phyloP scores from a whole-genome alignment of 257 asterid species.

The Scutellaria minor region DNA sequence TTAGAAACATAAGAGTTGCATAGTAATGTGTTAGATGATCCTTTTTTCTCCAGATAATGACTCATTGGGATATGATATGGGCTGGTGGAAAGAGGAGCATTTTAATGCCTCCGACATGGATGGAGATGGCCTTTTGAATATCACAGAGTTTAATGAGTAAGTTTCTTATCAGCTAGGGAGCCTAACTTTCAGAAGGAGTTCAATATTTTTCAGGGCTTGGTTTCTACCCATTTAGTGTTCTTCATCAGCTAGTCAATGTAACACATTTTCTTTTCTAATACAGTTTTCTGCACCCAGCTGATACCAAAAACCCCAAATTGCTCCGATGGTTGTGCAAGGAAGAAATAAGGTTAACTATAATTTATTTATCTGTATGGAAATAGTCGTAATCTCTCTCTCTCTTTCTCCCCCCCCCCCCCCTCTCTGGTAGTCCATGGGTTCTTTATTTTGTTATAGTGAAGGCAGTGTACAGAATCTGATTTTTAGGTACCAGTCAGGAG shows the following conservation, averaged over 20 bases:
- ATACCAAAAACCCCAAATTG: conserved; percentile 73
- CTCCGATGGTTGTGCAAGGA: conserved; percentile 88
- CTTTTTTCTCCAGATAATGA: conserved; percentile 50
- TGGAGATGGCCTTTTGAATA: conserved; percentile 79
- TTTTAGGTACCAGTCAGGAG: neutral
- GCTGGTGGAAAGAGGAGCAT: conserved; percentile 99
- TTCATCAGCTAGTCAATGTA: conserved; percentile 16
- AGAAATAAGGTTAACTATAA: conserved; percentile 71
- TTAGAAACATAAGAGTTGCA: conserved; percentile 10
- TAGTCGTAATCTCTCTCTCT: conserved; percentile 17
- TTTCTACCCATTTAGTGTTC: conserved; percentile 18
- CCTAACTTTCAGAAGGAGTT: conserved; percentile 23
- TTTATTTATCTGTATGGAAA: conserved; percentile 29
- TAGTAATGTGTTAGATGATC: conserved; percentile 17
- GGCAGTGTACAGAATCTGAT: neutral
- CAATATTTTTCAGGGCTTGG: conserved; percentile 25
- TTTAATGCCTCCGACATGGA: conserved; percentile 92
- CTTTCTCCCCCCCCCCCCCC: neutral
- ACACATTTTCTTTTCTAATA: conserved; percentile 20
- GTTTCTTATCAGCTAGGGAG: conserved; percentile 39
- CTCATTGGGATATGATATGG: conserved; percentile 78
- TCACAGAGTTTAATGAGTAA: conserved; percentile 94
- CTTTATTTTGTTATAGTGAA: neutral
- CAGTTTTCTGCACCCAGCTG: conserved; percentile 97
- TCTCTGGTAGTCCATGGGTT: neutral